Evolutionary conservation across 192 early-diverging fungal genomes (phyloP).

Genomic region (Coemansia sp.): DNA sequence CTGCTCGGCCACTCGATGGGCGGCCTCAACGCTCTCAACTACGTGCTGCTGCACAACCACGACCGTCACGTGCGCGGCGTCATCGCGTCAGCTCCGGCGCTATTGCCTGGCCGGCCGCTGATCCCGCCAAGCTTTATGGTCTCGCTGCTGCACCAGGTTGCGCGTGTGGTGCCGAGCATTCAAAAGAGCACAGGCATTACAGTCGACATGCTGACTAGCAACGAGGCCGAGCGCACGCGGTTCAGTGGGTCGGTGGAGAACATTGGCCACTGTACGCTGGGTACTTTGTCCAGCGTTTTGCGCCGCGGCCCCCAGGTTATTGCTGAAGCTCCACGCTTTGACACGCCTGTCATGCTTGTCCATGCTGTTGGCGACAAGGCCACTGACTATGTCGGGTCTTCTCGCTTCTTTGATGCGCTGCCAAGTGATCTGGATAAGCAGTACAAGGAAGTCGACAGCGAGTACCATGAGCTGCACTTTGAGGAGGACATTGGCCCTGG

Average conservation of each 20-base stretch:
- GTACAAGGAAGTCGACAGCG: slow-evolving; percentile 29
- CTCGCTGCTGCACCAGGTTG: slow-evolving; percentile 26
- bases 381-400: slow-evolving; percentile 36
- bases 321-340: slow-evolving; percentile 19
- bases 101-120: slow-evolving; percentile 35
- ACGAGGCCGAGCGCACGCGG: slow-evolving; percentile 30
- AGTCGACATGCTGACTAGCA: slow-evolving; percentile 45
- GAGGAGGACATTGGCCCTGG: slow-evolving; percentile 40
- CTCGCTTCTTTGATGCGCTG: slow-evolving; percentile 28
- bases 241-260: slow-evolving; percentile 30
- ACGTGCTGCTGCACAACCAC: slow-evolving; percentile 18
- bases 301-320: slow-evolving; percentile 24
- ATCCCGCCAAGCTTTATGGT: slow-evolving; percentile 30
- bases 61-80: slow-evolving; percentile 34
- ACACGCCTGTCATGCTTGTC: slow-evolving; percentile 42
- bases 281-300: slow-evolving; percentile 36
- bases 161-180: slow-evolving; percentile 31
- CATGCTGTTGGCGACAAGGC: slow-evolving; percentile 50
- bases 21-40: slow-evolving; percentile 43
- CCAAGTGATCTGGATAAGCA: slow-evolving; percentile 52
- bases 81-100: slow-evolving; percentile 36
- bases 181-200: slow-evolving; percentile 36
- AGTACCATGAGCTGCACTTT: slow-evolving; percentile 55
- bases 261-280: slow-evolving; percentile 33
- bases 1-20: slow-evolving; percentile 64